Evolutionary conservation across 148 eudicot species (phyloP).

Genomic region (Rheum nobile): DNA sequence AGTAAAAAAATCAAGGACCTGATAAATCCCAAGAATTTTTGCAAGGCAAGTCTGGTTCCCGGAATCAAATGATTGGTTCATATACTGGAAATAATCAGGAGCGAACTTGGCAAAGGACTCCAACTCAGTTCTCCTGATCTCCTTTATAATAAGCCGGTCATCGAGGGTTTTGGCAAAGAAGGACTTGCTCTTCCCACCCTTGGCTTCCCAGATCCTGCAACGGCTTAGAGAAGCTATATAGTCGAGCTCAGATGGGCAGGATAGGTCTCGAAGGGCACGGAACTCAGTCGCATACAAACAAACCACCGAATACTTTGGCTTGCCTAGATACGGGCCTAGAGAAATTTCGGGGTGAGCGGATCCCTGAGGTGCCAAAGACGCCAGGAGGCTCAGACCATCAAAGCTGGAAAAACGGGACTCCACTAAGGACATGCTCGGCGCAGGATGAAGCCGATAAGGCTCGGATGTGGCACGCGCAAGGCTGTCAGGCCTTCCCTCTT

Average conservation of each 20-base stretch:
- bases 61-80: slow-evolving; percentile 50
- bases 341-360: slow-evolving; percentile 48
- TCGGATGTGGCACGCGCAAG: slow-evolving; percentile 43
- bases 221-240: slow-evolving; percentile 89
- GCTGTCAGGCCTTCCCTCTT: slow-evolving; percentile 16
- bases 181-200: slow-evolving; percentile 98
- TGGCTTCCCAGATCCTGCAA: slow-evolving; percentile 87
- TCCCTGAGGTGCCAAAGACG: slow-evolving; percentile 39
- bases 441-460: slow-evolving; percentile 32
- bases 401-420: slow-evolving; percentile 48
- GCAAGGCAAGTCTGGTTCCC: slow-evolving; percentile 96
- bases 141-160: slow-evolving; percentile 84
- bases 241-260: slow-evolving; percentile 75
- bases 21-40: slow-evolving; percentile 83
- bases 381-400: slow-evolving; percentile 47
- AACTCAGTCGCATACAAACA: slow-evolving; percentile 60
- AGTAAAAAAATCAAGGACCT: too few relatives aligned
- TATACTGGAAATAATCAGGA: slow-evolving; percentile 48
- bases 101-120: slow-evolving; percentile 76
- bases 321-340: slow-evolving; percentile 49
- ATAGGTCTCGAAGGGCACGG: slow-evolving; percentile 45
- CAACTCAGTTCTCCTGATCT: slow-evolving; percentile 72
- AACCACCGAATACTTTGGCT: slow-evolving; percentile 62
- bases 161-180: slow-evolving; percentile 82
- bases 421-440: slow-evolving; percentile 29